phyloP scores from a whole-genome alignment of 352 stramenopile genomes.

The Bremia lactucae region DNA sequence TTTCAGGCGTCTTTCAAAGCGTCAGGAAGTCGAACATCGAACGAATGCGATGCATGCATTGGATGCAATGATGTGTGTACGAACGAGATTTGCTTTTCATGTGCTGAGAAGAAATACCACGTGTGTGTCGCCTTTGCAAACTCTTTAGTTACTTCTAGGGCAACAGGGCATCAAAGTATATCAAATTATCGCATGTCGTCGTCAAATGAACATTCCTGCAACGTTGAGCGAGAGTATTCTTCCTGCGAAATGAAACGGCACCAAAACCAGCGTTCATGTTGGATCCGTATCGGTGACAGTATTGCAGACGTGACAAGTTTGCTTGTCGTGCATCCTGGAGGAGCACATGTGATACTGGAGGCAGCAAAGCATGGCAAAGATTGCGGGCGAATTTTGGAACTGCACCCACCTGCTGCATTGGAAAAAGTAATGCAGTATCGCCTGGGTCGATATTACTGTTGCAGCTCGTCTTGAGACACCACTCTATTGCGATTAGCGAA shows the following conservation, averaged over 20 bases:
- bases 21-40: constrained; percentile 21
- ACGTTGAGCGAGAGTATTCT: constrained; percentile 59
- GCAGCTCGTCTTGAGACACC: constrained; percentile 24
- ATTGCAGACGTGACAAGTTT: constrained; percentile 90
- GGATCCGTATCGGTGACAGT: constrained; percentile 79
- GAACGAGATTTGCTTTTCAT: constrained; percentile 57
- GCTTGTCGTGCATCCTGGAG: constrained; percentile 81
- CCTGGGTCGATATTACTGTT: constrained; percentile 54
- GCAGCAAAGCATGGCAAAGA: constrained; percentile 40
- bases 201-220: constrained; percentile 20
- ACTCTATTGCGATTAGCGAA: background rate
- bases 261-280: constrained; percentile 72
- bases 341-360: constrained; percentile 50
- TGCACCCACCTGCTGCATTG: constrained; percentile 33
- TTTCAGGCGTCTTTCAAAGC: constrained; percentile 13
- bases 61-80: constrained; percentile 68
- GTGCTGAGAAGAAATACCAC: constrained; percentile 66
- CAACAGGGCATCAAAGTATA: constrained; percentile 21
- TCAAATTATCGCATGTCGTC: constrained; percentile 11
- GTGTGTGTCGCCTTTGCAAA: constrained; percentile 36
- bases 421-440: constrained; percentile 46
- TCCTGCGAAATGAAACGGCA: constrained; percentile 85
- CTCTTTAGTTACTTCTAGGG: constrained; percentile 17
- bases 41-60: constrained; percentile 65
- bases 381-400: constrained; percentile 39